Conservation (phyloP, 768 basidiomycete genomes). For the Xerocomus spinulosus region DNA sequence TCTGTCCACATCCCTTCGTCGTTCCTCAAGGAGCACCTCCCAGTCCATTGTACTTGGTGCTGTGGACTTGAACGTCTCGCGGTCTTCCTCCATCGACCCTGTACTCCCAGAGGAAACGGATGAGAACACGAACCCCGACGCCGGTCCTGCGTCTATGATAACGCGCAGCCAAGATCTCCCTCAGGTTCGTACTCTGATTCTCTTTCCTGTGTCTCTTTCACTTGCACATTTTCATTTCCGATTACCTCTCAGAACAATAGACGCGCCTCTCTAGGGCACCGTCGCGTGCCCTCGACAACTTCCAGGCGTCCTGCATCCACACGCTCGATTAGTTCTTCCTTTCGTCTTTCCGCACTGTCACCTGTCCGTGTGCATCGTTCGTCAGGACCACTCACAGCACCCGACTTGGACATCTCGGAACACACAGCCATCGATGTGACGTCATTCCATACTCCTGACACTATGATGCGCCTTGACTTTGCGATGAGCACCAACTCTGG, state of each 20-base stretch:
- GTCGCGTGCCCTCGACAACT: slow-evolving; percentile 19
- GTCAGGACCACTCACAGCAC: not conserved
- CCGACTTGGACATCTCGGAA: not conserved
- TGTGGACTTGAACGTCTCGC: slow-evolving; percentile 24
- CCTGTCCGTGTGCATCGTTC: slow-evolving; percentile 3
- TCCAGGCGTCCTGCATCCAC: slow-evolving; percentile 15
- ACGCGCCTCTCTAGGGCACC: slow-evolving; percentile 15
- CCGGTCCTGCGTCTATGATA: slow-evolving; percentile 6
- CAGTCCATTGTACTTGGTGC: slow-evolving; percentile 26
- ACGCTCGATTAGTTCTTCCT: slow-evolving; percentile 12
- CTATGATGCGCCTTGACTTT: slow-evolving; percentile 18
- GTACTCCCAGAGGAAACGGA: slow-evolving; percentile 12
- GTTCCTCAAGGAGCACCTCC: slow-evolving; percentile 17
- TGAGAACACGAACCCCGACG: slow-evolving; percentile 4
- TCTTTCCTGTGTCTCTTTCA: not conserved
- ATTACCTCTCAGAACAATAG: slow-evolving; percentile 18
- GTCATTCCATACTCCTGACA: slow-evolving; percentile 10
- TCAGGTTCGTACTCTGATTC: slow-evolving; percentile 20
- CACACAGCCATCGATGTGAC: not conserved
- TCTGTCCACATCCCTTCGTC: slow-evolving; percentile 20
- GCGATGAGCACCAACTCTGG: not conserved
- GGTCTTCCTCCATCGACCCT: slow-evolving; percentile 17
- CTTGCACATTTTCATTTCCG: not conserved
- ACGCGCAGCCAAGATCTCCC: slow-evolving; percentile 28
- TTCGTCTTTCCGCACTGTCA: slow-evolving; percentile 23